Percentiles rank a stretch among this genome's conserved stretches.
These are phyloP conservation scores for Telopea speciosissima DNA, from an alignment of 177 flowering plant species.

Conservation along the genomic window DNA sequence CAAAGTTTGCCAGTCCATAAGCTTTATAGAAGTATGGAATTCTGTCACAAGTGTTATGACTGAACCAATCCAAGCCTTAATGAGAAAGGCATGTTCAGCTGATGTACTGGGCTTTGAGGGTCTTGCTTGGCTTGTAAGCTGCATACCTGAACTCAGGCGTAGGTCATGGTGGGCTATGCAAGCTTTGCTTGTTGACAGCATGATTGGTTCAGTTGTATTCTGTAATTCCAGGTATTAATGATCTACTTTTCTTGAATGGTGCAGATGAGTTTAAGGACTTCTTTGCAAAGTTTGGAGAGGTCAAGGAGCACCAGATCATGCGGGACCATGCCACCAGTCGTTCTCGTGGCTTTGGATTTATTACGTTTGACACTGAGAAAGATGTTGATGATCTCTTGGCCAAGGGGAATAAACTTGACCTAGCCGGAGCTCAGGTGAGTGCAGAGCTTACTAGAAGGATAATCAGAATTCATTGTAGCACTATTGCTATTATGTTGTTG, in stretches of 20 bases:
- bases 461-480: background rate
- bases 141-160: background rate
- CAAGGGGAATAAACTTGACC: slow-evolving; percentile 69
- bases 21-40: too few species aligned
- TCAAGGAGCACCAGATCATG: slow-evolving; percentile 84
- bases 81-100: too few species aligned
- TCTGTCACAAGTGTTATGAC: too few species aligned
- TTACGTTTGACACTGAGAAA: slow-evolving; percentile 73
- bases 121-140: too few species aligned
- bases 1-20: too few species aligned
- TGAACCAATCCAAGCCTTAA: background rate
- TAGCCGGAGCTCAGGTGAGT: slow-evolving; percentile 74
- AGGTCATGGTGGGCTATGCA: background rate
- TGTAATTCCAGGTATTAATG: background rate
- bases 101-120: too few species aligned
- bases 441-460: background rate
- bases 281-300: slow-evolving; percentile 76
- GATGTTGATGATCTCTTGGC: slow-evolving; percentile 69
- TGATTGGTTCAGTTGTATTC: background rate
- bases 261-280: slow-evolving; percentile 82
- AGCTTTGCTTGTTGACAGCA: background rate
- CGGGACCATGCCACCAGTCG: slow-evolving; percentile 78
- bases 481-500: background rate
- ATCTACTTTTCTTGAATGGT: slow-evolving; percentile 5
- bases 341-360: slow-evolving; percentile 93